These are phyloP conservation scores for Pseudoturritis turrita DNA, from an alignment of 345 rosid genomes.

Conservation along the genomic window DNA sequence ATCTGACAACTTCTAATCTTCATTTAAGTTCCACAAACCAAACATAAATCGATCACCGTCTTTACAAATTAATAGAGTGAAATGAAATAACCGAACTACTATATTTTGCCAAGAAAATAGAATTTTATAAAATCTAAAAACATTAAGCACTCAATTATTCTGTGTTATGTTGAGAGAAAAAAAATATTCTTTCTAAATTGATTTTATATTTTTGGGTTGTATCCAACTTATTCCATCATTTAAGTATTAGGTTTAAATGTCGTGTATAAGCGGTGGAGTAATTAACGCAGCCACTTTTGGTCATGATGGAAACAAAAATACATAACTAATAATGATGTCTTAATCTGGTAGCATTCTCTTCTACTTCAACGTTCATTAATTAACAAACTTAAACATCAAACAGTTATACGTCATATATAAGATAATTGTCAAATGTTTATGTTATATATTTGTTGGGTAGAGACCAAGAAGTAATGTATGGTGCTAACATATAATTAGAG, in stretches of 20 bases:
- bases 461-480: not conserved
- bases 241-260: not conserved
- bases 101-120: not conserved
- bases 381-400: not conserved
- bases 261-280: not conserved
- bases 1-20: not conserved
- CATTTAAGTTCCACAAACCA: not conserved
- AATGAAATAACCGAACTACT: no score
- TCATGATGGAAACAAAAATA: not conserved
- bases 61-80: no score
- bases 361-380: not conserved
- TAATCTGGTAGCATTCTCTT: not conserved
- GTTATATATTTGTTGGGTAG: not conserved
- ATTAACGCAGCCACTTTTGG: not conserved
- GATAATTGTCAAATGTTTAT: no score
- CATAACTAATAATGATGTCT: not conserved
- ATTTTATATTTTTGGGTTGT: not conserved
- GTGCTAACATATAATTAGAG: not conserved
- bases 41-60: not conserved
- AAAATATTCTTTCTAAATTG: no score
- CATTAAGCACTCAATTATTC: not conserved
- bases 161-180: no score
- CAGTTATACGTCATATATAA: not conserved
- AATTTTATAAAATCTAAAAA: not conserved
- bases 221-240: not conserved